Conservation (phyloP, 2,329 filamentous ascomycete species). For the Pestalotiopsis sp. region DNA sequence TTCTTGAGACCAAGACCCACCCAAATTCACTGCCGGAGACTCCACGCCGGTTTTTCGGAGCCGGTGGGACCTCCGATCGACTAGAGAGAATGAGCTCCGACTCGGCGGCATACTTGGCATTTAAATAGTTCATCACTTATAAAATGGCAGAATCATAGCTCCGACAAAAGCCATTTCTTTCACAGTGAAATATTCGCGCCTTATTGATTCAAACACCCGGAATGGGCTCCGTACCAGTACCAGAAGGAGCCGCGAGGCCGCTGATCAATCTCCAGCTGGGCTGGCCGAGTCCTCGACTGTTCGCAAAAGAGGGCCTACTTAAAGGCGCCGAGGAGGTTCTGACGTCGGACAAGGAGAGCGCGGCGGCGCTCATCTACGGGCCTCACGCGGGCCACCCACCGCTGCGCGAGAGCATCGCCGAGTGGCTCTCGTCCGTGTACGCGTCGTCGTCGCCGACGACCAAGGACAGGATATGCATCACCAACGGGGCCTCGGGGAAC, state of each 20-base stretch:
- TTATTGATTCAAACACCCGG: background rate
- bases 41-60: background rate
- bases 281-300: conserved; percentile 40
- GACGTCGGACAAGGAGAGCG: conserved; percentile 46
- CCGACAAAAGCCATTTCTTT: background rate
- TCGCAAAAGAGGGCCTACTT: conserved; percentile 57
- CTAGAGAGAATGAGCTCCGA: background rate
- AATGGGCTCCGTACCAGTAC: background rate
- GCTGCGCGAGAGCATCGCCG: conserved; percentile 56
- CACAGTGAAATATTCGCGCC: background rate
- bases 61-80: background rate
- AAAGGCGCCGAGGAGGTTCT: conserved; percentile 54
- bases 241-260: background rate
- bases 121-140: background rate
- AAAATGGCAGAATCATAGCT: background rate
- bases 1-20: background rate
- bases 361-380: conserved; percentile 61
- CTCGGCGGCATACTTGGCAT: background rate
- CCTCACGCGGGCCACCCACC: conserved; percentile 60
- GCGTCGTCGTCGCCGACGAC: conserved; percentile 39
- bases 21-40: background rate
- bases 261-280: conserved; percentile 31
- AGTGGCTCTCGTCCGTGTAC: conserved; percentile 65
- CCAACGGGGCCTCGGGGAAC: conserved; percentile 68
- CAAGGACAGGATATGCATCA: conserved; percentile 60